These are phyloP conservation scores for Erysimum pusillum DNA, from an alignment of 441 rosid genomes.

Conservation along the genomic window DNA sequence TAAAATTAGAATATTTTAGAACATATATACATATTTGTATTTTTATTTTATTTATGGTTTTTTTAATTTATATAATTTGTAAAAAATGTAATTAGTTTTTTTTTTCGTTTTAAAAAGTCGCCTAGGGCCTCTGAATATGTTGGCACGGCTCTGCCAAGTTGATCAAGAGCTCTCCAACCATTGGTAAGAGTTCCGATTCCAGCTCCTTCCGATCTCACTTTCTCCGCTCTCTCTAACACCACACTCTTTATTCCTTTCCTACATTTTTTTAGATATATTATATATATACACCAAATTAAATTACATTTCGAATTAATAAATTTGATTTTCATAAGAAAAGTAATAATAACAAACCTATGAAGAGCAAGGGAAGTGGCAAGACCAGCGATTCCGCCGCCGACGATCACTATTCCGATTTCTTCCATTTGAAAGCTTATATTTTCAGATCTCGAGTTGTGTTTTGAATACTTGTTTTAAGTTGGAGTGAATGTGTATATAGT, in stretches of 20 bases:
- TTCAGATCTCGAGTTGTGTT: constrained; percentile 30
- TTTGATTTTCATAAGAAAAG: too few species aligned
- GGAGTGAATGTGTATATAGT: constrained; percentile 7
- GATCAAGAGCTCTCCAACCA: constrained; percentile 77
- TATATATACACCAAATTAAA: background rate
- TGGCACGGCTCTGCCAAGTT: too few species aligned
- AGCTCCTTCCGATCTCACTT: constrained; percentile 58
- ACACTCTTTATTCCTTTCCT: constrained; percentile 66
- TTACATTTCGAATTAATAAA: background rate
- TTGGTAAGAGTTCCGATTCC: constrained; percentile 58
- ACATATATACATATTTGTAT: too few species aligned
- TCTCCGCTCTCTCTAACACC: constrained; percentile 60
- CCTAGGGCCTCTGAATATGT: too few species aligned
- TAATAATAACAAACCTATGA: constrained; percentile 52
- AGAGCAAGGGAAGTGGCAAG: constrained; percentile 77
- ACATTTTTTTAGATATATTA: background rate
- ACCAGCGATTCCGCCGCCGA: constrained; percentile 75
- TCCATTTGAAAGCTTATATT: constrained; percentile 37
- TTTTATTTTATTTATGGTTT: too few species aligned
- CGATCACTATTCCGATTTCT: constrained; percentile 57
- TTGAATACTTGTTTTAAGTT: background rate
- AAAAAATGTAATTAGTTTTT: too few species aligned
- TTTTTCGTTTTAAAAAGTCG: too few species aligned
- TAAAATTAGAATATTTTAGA: too few species aligned
- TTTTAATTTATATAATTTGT: too few species aligned